Evolutionary conservation across 2,329 filamentous ascomycete genomes (phyloP).

Genomic region (Stromatinia cepivora): DNA sequence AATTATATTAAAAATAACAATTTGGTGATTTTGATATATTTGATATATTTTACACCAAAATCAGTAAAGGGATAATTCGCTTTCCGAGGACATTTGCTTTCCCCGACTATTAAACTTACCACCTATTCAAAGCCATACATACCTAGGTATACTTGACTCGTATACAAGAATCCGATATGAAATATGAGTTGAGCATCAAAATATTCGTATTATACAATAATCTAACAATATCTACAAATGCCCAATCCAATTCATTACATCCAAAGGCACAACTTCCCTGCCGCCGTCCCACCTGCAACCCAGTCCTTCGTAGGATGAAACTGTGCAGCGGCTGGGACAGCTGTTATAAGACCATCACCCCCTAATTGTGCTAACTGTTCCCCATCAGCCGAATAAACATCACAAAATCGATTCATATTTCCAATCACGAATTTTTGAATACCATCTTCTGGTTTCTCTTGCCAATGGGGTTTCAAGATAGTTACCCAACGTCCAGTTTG

Average conservation of each 20-base stretch:
- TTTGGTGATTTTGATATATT: too few species aligned
- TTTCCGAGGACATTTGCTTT: too few species aligned
- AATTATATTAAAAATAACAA: too few species aligned
- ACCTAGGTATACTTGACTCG: too few species aligned
- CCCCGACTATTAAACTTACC: too few species aligned
- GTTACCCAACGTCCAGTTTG: slow-evolving; percentile 95
- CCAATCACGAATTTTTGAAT: slow-evolving; percentile 89
- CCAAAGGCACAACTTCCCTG: slow-evolving; percentile 91
- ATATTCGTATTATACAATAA: slow-evolving; percentile 7
- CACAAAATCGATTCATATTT: slow-evolving; percentile 97
- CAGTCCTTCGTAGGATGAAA: slow-evolving; percentile 88
- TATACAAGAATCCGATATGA: not conserved
- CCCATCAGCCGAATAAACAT: slow-evolving; percentile 79
- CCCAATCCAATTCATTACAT: slow-evolving; percentile 51
- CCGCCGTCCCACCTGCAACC: slow-evolving; percentile 89
- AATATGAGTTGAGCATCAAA: not conserved
- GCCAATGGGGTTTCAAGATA: slow-evolving; percentile 82
- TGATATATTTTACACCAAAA: too few species aligned
- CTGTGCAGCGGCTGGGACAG: slow-evolving; percentile 87
- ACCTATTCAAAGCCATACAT: too few species aligned
- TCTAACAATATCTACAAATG: not conserved
- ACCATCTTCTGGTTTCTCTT: slow-evolving; percentile 71
- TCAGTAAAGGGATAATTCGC: too few species aligned
- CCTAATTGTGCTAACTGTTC: slow-evolving; percentile 86
- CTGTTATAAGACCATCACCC: slow-evolving; percentile 80